Evolutionary conservation across 2,329 filamentous ascomycete species (phyloP).

Genomic region (Penicillium frequentans): DNA sequence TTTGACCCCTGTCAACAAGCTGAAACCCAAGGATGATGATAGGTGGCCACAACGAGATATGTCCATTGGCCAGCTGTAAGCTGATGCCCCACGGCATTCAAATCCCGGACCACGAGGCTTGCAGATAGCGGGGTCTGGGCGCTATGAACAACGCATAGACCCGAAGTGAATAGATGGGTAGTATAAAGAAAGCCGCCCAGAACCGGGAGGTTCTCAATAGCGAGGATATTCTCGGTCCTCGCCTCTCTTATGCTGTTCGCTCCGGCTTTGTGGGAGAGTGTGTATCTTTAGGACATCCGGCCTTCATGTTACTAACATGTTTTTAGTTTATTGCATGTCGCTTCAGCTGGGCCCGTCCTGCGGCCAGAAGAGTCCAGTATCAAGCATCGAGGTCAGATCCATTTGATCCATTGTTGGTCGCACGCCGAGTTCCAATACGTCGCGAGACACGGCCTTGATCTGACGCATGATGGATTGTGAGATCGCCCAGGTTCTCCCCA

Average conservation of each 20-base stretch:
- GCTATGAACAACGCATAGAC: not conserved
- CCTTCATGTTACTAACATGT: not conserved
- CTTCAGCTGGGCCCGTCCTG: constrained; percentile 26
- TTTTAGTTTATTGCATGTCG: not conserved
- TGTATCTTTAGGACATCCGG: not conserved
- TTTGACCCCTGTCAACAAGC: not conserved
- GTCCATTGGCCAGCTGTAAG: not conserved
- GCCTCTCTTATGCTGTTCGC: not conserved
- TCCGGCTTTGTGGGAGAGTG: not conserved
- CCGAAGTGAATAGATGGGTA: not conserved
- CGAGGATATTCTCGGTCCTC: not conserved
- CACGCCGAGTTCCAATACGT: constrained; percentile 56
- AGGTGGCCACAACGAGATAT: not conserved
- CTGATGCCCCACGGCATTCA: not conserved
- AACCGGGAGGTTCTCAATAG: not conserved
- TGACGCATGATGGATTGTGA: constrained; percentile 69
- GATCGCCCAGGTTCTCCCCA: constrained; percentile 71
- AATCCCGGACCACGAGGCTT: not conserved
- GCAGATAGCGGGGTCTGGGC: not conserved
- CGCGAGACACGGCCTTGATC: constrained; percentile 75
- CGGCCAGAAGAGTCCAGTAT: constrained; percentile 37
- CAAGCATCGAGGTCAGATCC: constrained; percentile 35
- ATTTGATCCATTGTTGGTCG: constrained; percentile 37
- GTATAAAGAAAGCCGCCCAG: not conserved
- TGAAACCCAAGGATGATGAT: not conserved